A percentile compares a stretch with the other conserved stretches of the same genome.
phyloP scores from a whole-genome alignment of 225 moss, liverwort and hornwort genomes.

The Physcomitrellopsis africana region DNA sequence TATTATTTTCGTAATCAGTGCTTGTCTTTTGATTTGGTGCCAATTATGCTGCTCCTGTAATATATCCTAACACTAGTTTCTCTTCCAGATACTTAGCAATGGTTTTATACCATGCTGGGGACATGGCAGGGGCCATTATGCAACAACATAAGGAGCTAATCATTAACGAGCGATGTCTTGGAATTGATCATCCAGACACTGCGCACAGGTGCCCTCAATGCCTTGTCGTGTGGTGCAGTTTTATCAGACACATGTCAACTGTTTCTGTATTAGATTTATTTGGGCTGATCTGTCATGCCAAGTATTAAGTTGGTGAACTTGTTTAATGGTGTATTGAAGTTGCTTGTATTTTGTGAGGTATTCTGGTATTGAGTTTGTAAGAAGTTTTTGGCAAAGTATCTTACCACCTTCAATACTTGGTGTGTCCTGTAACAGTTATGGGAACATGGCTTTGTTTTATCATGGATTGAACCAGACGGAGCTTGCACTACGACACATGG shows the following conservation, averaged over 20 bases:
- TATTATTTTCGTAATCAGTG: too few species aligned
- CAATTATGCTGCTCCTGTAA: not conserved
- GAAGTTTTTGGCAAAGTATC: not conserved
- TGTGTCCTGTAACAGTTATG: conserved; percentile 64
- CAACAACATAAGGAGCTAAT: conserved; percentile 96
- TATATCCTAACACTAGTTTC: not conserved
- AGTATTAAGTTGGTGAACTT: too few species aligned
- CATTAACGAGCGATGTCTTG: conserved; percentile 93
- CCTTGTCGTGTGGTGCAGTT: not conserved
- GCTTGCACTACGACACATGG: conserved; percentile 88
- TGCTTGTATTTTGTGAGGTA: too few species aligned
- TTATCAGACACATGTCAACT: not conserved
- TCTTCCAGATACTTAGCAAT: conserved; percentile 84
- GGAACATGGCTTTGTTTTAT: conserved; percentile 94
- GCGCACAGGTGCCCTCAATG: conserved; percentile 70
- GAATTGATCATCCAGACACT: conserved; percentile 94
- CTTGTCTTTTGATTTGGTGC: too few species aligned
- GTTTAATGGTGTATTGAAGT: too few species aligned
- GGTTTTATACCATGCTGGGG: conserved; percentile 96
- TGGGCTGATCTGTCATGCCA: too few species aligned
- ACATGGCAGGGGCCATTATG: conserved; percentile 95
- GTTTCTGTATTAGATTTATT: not conserved
- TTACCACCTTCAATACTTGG: conserved; percentile 16
- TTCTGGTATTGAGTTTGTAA: too few species aligned
- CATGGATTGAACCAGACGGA: conserved; percentile 91